Evolutionary conservation across 1,284 basidiomycete genomes (phyloP).

Genomic region (Heterobasidion parviporum): DNA sequence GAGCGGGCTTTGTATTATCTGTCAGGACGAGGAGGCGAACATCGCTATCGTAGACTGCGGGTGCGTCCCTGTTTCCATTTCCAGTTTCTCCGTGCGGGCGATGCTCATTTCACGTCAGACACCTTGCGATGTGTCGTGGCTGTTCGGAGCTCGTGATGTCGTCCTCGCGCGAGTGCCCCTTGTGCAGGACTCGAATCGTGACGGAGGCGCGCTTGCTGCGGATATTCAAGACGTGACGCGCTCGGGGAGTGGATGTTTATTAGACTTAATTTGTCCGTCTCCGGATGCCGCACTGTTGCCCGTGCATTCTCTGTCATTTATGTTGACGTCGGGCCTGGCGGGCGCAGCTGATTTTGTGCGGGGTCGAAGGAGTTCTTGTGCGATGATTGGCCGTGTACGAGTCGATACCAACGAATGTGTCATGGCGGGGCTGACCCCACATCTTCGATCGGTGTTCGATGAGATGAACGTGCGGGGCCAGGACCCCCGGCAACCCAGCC

Average conservation of each 20-base stretch:
- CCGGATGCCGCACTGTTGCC: too few relatives aligned
- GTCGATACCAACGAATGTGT: too few relatives aligned
- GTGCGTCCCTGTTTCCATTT: slow-evolving; percentile 32
- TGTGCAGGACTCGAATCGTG: slow-evolving; percentile 81
- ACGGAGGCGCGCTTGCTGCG: slow-evolving; percentile 73
- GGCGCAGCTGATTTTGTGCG: too few relatives aligned
- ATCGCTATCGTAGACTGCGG: slow-evolving; percentile 92
- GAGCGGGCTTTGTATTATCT: slow-evolving; percentile 77
- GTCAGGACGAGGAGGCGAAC: slow-evolving; percentile 86
- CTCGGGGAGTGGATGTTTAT: background rate
- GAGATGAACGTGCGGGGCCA: background rate
- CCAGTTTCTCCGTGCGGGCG: background rate
- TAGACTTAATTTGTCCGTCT: too few relatives aligned
- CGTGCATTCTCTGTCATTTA: too few relatives aligned
- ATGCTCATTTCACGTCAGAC: slow-evolving; percentile 32
- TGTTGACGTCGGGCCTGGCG: too few relatives aligned
- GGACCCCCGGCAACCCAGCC: too few relatives aligned
- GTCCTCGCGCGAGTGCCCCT: slow-evolving; percentile 74
- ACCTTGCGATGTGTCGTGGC: slow-evolving; percentile 74
- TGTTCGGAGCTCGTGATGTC: slow-evolving; percentile 82
- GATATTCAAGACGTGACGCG: slow-evolving; percentile 60
- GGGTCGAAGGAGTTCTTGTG: too few relatives aligned
- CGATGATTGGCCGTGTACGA: too few relatives aligned
- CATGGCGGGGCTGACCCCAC: too few relatives aligned
- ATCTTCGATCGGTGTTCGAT: too few relatives aligned